A percentile compares a stretch with the other conserved stretches of the same genome.
phyloP scores from a whole-genome alignment of 2,329 filamentous ascomycete genomes.

The Aspergillus sojae region DNA sequence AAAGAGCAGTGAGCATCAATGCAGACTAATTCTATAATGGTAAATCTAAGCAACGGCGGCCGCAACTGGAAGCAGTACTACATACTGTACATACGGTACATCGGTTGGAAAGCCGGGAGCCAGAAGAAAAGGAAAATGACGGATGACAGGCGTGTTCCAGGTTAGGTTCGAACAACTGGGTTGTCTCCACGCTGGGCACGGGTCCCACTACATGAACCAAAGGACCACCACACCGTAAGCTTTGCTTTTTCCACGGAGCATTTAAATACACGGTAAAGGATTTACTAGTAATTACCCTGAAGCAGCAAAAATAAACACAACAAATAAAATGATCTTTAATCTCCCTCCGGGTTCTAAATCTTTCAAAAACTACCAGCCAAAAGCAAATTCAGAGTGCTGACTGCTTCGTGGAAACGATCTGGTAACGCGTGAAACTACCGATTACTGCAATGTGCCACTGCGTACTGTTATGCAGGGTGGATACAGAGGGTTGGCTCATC shows the following conservation, averaged over 20 bases:
- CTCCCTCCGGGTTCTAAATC: not conserved
- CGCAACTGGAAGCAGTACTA: too few species aligned
- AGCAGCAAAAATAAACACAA: not conserved
- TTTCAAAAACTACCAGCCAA: not conserved
- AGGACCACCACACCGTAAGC: constrained; percentile 9
- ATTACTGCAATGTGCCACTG: not conserved
- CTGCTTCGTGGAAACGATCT: not conserved
- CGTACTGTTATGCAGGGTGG: constrained; percentile 2
- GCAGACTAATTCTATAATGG: too few species aligned
- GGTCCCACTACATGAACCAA: constrained; percentile 20
- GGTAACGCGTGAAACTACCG: not conserved
- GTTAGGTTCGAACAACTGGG: constrained; percentile 17
- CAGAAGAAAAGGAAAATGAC: constrained; percentile 9
- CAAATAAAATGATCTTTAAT: too few species aligned
- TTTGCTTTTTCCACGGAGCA: constrained; percentile 12
- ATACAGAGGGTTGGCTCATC: not conserved
- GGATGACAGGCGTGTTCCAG: constrained; percentile 19
- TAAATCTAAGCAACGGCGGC: too few species aligned
- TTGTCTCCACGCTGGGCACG: constrained; percentile 21
- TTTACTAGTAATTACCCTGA: not conserved
- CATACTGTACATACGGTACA: too few species aligned
- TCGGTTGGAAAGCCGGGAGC: not conserved
- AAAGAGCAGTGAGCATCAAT: too few species aligned
- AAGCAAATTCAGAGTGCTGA: not conserved
- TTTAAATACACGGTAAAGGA: not conserved